phyloP scores from a whole-genome alignment of 2,329 filamentous ascomycete species.

The Aspergillus sp. region DNA sequence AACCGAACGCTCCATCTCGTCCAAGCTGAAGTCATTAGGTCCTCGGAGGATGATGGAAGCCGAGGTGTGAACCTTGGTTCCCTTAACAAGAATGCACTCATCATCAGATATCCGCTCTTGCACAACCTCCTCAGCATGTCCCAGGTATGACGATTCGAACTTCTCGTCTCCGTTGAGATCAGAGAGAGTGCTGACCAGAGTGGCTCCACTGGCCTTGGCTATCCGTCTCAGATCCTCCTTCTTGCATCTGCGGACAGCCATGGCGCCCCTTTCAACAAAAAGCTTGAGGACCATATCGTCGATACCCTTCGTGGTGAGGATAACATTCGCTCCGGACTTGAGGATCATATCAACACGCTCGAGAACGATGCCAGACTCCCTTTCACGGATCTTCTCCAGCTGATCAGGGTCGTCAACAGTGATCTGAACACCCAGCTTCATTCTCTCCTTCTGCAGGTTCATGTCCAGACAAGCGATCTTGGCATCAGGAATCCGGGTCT shows the following conservation, averaged over 20 bases:
- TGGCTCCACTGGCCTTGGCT: constrained; percentile 91
- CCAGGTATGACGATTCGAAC: constrained; percentile 85
- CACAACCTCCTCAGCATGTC: constrained; percentile 89
- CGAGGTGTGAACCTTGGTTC: constrained; percentile 88
- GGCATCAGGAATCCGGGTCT: constrained; percentile 82
- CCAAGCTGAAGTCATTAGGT: constrained; percentile 90
- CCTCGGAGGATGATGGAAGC: constrained; percentile 95
- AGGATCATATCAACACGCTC: constrained; percentile 96
- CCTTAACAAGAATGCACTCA: constrained; percentile 95
- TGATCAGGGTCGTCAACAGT: constrained; percentile 97
- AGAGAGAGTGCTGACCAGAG: constrained; percentile 85
- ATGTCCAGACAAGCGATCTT: constrained; percentile 97
- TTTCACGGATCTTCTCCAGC: constrained; percentile 90
- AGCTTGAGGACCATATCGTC: constrained; percentile 93
- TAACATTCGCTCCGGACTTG: constrained; percentile 92
- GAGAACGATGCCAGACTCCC: constrained; percentile 87
- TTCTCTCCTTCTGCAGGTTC: constrained; percentile 97
- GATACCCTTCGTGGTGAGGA: constrained; percentile 97
- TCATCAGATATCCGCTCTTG: constrained; percentile 98
- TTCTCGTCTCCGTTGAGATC: constrained; percentile 97
- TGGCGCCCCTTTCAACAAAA: constrained; percentile 90
- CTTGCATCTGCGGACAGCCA: constrained; percentile 94
- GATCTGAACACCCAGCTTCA: constrained; percentile 98
- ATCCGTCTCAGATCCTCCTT: constrained; percentile 97
- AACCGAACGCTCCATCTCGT: constrained; percentile 98